A percentile compares a stretch with the other conserved stretches of the same genome.
These are phyloP conservation scores for Xerocomellus chrysenteron DNA, from an alignment of 768 basidiomycete species.

Conservation along the genomic window DNA sequence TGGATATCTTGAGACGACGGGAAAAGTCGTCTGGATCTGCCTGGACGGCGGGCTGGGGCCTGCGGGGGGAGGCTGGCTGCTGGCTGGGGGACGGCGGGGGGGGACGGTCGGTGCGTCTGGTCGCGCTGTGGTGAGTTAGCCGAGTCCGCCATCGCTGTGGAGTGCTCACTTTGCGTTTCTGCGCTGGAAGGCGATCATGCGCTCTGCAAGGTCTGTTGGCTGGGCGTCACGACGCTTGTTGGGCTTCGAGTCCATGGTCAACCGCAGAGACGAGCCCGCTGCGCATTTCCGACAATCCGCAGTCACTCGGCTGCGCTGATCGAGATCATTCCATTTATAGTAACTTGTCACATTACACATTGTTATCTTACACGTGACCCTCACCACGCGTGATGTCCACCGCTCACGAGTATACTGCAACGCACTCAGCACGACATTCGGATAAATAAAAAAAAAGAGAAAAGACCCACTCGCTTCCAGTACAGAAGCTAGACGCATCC, in stretches of 20 bases:
- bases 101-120: slow-evolving; percentile 43
- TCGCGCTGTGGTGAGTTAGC: slow-evolving; percentile 36
- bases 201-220: slow-evolving; percentile 56
- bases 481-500: slow-evolving; percentile 76
- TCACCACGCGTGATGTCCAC: slow-evolving; percentile 35
- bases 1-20: slow-evolving; percentile 66
- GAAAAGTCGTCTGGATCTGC: slow-evolving; percentile 74
- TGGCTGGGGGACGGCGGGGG: slow-evolving; percentile 32
- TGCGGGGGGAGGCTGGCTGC: slow-evolving; percentile 6
- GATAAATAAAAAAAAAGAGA: no score
- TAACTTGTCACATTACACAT: slow-evolving; percentile 5
- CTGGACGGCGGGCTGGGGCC: slow-evolving; percentile 31
- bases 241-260: slow-evolving; percentile 27
- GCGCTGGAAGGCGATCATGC: slow-evolving; percentile 65
- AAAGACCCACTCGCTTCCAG: slow-evolving; percentile 72
- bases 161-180: slow-evolving; percentile 55
- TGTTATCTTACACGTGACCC: slow-evolving; percentile 16
- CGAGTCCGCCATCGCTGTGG: not conserved
- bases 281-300: slow-evolving; percentile 30
- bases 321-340: slow-evolving; percentile 29
- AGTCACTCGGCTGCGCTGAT: slow-evolving; percentile 36
- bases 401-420: slow-evolving; percentile 30
- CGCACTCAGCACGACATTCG: not conserved
- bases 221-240: slow-evolving; percentile 42
- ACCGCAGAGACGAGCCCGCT: no score